Conservation (phyloP, 129 eudicot species). For the Sambucus nigra region DNA sequence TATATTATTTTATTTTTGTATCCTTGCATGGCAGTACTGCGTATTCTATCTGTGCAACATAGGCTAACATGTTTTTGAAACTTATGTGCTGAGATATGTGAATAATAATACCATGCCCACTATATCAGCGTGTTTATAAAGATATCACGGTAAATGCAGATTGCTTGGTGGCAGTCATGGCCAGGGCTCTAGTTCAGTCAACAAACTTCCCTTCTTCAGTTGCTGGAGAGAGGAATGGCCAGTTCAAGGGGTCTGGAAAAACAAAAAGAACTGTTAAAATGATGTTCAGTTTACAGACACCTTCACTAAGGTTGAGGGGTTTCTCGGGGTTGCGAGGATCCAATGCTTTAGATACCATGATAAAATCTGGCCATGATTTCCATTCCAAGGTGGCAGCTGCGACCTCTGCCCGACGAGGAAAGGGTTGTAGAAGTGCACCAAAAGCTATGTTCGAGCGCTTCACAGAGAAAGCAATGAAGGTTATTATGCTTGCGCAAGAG, state of each 20-base stretch:
- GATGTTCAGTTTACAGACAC: constrained; percentile 31
- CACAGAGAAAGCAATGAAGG: constrained; percentile 89
- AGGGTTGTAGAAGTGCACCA: constrained; percentile 37
- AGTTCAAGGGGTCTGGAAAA: constrained; percentile 38
- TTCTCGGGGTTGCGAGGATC: constrained; percentile 62
- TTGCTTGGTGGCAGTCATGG: constrained; percentile 45
- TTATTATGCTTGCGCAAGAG: constrained; percentile 95
- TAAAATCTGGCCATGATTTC: constrained; percentile 30
- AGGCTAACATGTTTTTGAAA: too few species aligned
- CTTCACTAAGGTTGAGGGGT: constrained; percentile 24
- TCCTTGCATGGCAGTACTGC: too few species aligned
- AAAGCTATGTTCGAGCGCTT: constrained; percentile 88
- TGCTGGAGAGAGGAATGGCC: constrained; percentile 31
- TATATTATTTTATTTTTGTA: too few species aligned
- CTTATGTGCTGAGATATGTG: too few species aligned
- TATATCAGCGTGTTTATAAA: not conserved
- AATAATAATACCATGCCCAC: not conserved
- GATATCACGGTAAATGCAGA: constrained; percentile 20
- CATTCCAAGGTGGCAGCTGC: constrained; percentile 57
- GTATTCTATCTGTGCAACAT: too few species aligned
- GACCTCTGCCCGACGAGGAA: constrained; percentile 34
- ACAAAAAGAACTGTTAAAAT: constrained; percentile 33
- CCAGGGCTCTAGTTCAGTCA: constrained; percentile 63
- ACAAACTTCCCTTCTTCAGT: constrained; percentile 60
- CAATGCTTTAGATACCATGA: constrained; percentile 53